A percentile compares a stretch with the other conserved stretches of the same genome.
Evolutionary conservation across 352 stramenopile species (phyloP).

Genomic region (Globisporangium abappressorium): DNA sequence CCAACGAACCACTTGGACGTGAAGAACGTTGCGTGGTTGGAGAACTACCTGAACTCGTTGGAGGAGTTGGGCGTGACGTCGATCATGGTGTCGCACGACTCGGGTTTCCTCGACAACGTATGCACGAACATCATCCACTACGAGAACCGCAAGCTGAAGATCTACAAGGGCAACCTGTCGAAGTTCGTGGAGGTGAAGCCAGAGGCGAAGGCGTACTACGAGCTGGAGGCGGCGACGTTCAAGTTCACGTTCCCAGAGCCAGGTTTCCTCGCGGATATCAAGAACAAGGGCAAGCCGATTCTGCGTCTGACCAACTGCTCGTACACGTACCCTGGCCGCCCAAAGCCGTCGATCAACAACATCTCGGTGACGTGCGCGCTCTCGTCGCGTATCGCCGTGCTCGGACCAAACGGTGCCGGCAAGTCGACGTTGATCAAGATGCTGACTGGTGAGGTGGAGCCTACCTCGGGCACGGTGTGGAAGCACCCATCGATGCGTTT

Average conservation of each 20-base stretch:
- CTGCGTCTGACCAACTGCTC: slow-evolving; percentile 86
- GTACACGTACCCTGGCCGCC: slow-evolving; percentile 77
- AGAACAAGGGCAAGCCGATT: slow-evolving; percentile 90
- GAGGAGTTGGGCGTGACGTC: slow-evolving; percentile 80
- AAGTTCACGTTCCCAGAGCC: slow-evolving; percentile 88
- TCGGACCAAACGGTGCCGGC: slow-evolving; percentile 91
- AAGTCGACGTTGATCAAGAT: slow-evolving; percentile 98
- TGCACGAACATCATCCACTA: slow-evolving; percentile 98
- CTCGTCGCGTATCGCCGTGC: slow-evolving; percentile 72
- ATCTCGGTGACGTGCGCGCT: slow-evolving; percentile 79
- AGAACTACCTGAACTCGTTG: slow-evolving; percentile 89
- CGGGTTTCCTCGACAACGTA: slow-evolving; percentile 97
- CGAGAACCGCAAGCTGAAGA: slow-evolving; percentile 91
- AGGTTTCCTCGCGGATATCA: slow-evolving; percentile 87
- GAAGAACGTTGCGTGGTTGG: slow-evolving; percentile 91
- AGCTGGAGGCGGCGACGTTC: slow-evolving; percentile 79
- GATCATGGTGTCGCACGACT: slow-evolving; percentile 96
- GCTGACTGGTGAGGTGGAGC: slow-evolving; percentile 81
- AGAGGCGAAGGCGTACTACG: slow-evolving; percentile 88
- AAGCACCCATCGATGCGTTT: slow-evolving; percentile 90
- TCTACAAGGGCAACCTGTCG: slow-evolving; percentile 86
- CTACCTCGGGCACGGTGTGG: slow-evolving; percentile 67
- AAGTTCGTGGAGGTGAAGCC: slow-evolving; percentile 85
- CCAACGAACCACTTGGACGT: slow-evolving; percentile 94
- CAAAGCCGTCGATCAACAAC: slow-evolving; percentile 84